Percentiles rank a stretch among this genome's conserved stretches.
Evolutionary conservation across 352 stramenopile genomes (phyloP).

Genomic region (Globisporangium megalacanthum): DNA sequence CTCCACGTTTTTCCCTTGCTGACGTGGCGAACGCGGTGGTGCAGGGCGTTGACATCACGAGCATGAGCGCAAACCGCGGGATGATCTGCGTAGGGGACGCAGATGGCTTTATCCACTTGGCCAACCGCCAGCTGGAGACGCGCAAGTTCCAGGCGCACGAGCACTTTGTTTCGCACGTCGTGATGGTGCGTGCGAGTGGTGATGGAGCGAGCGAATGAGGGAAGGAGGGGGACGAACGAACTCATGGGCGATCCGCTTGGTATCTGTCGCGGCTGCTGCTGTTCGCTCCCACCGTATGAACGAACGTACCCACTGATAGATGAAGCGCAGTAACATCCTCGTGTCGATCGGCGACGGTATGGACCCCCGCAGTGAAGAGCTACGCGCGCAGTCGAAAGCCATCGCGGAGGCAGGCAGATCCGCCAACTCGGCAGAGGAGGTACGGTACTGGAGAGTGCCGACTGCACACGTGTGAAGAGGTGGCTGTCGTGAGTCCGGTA

Average conservation of each 20-base stretch:
- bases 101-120: slow-evolving; percentile 78
- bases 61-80: slow-evolving; percentile 83
- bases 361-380: slow-evolving; percentile 69
- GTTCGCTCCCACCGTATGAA: not conserved
- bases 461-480: too few species aligned
- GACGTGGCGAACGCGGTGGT: not conserved
- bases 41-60: slow-evolving; percentile 80
- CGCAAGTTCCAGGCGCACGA: slow-evolving; percentile 83
- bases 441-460: slow-evolving; percentile 8
- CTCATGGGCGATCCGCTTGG: not conserved
- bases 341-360: slow-evolving; percentile 85
- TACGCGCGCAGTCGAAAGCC: slow-evolving; percentile 72
- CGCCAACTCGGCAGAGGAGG: slow-evolving; percentile 46
- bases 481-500: not conserved
- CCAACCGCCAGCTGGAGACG: slow-evolving; percentile 76
- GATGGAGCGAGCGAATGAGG: not conserved
- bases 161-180: slow-evolving; percentile 83
- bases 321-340: slow-evolving; percentile 85
- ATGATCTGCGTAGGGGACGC: slow-evolving; percentile 82
- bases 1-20: slow-evolving; percentile 9
- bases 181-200: slow-evolving; percentile 55
- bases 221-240: not conserved
- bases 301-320: slow-evolving; percentile 25
- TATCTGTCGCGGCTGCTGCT: slow-evolving; percentile 1
- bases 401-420: slow-evolving; percentile 66